Evolutionary conservation across 441 rosid genomes (phyloP), one percentile per base, ranked within the genome.

Genomic region (Lepidium campestre): DNA sequence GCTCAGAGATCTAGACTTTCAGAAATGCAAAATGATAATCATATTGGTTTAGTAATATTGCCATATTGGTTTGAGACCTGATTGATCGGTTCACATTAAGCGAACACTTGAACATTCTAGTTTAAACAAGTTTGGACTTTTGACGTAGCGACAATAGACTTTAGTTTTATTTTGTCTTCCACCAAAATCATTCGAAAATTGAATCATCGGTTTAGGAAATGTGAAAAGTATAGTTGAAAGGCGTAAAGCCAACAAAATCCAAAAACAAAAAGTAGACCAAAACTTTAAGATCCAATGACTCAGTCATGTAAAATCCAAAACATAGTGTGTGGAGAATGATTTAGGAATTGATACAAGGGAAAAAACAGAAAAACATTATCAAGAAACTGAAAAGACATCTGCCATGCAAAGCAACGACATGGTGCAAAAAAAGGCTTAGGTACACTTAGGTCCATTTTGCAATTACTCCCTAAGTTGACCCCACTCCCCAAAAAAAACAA

Each of bases 381-480:
- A 65, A 58, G 42, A 72, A 72, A 50, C 52, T 49, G 71, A 65
- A 57, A 65, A 40, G 76, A 72, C 65, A 70, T 29, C 6, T 29
- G 70, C 70, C 48, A 64, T 47, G 47, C 55, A 56, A 71, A 71
- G 75, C 69, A 31, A 63, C 45, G 69, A 62, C 76, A 64, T 45
- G 39, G 37, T 3, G 47, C 57, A 32, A 70, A 32, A 70, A 63
- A 75, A 67, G 62, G 68, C 53, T 29, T 53, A 67, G 45, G 37
- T 54, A 45, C 29, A 56, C 65, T n/a, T 42, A 58, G 31, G 56
- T 72, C 71, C 66, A 41, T 50, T 58, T 52, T 57, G 55, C 46
- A 57, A 72, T 72, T 23, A 34, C 65, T 23, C 42, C 48, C 61
- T 48, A 57, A 46, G 70, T 64, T 71, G 75, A 64, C 54, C 47